Percentiles rank a stretch among this genome's conserved stretches.
These are phyloP conservation scores for Kregervanrija delftensis DNA, from an alignment of 805 yeast genomes.

Conservation along the genomic window DNA sequence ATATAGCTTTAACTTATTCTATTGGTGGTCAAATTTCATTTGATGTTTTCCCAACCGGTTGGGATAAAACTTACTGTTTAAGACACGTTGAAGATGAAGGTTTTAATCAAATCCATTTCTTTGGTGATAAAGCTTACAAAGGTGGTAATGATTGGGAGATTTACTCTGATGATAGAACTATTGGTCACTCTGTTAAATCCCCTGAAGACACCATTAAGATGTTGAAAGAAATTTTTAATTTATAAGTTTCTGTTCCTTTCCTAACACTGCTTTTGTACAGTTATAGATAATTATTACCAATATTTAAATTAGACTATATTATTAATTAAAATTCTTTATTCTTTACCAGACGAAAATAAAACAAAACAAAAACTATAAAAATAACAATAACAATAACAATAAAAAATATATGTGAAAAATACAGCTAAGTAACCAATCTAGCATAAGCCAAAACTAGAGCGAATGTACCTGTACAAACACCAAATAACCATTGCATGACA, in stretches of 20 bases:
- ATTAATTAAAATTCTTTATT: too few species aligned
- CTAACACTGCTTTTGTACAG: too few species aligned
- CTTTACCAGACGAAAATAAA: not conserved
- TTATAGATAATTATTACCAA: not conserved
- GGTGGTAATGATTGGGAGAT: conserved; percentile 99
- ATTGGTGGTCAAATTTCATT: conserved; percentile 99
- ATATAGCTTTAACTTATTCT: conserved; percentile 84
- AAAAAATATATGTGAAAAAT: not conserved
- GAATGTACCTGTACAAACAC: conserved; percentile 97
- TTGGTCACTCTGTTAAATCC: conserved; percentile 86
- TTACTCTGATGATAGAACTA: conserved; percentile 84
- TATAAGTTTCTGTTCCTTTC: conserved; percentile 22
- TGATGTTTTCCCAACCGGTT: conserved; percentile 99
- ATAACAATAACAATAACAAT: not conserved
- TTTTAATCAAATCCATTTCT: conserved; percentile 88
- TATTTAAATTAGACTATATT: not conserved
- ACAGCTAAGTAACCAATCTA: conserved; percentile 40
- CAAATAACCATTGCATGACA: conserved; percentile 97
- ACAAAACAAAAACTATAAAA: not conserved
- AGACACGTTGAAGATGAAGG: conserved; percentile 85
- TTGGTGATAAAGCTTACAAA: conserved; percentile 94
- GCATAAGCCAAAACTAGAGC: conserved; percentile 91
- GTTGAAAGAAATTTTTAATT: conserved; percentile 73
- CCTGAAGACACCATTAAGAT: conserved; percentile 87
- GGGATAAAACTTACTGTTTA: conserved; percentile 99